These are phyloP conservation scores for Hypoxylon sp. DNA, from an alignment of 2,329 filamentous ascomycete species.

Conservation along the genomic window DNA sequence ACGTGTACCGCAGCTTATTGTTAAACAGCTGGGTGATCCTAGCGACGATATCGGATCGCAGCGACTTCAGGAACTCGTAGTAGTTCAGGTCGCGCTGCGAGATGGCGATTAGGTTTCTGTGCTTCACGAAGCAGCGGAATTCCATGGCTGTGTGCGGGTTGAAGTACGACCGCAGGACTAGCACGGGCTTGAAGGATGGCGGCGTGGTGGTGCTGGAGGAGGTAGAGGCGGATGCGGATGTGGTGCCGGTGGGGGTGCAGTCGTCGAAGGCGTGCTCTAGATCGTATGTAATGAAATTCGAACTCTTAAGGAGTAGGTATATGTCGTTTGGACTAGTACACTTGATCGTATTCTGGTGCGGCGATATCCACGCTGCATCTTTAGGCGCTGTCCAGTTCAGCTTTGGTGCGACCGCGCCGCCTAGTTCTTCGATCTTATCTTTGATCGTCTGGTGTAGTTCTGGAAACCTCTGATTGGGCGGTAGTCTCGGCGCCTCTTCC, in stretches of 20 bases:
- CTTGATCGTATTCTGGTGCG: slow-evolving; percentile 88
- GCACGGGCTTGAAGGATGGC: slow-evolving; percentile 76
- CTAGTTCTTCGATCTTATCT: slow-evolving; percentile 82
- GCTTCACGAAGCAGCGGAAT: slow-evolving; percentile 94
- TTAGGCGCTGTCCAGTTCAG: slow-evolving; percentile 98
- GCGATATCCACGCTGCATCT: slow-evolving; percentile 93
- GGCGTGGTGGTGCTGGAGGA: slow-evolving; percentile 55
- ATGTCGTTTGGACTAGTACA: slow-evolving; percentile 91
- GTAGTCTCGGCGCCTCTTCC: slow-evolving; percentile 63
- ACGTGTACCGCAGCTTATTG: slow-evolving; percentile 79
- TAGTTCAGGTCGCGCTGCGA: slow-evolving; percentile 92
- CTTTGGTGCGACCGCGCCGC: slow-evolving; percentile 90
- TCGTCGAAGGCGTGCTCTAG: slow-evolving; percentile 93
- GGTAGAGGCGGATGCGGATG: slow-evolving; percentile 59
- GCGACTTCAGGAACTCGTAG: slow-evolving; percentile 80
- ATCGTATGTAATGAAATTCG: slow-evolving; percentile 94
- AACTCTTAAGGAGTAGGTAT: slow-evolving; percentile 93
- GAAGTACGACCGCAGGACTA: slow-evolving; percentile 91
- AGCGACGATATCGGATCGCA: slow-evolving; percentile 77
- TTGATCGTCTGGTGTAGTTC: slow-evolving; percentile 85
- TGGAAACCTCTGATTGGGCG: slow-evolving; percentile 72
- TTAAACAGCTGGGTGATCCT: slow-evolving; percentile 84
- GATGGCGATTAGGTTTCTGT: slow-evolving; percentile 83
- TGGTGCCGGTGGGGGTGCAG: slow-evolving; percentile 67
- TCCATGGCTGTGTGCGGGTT: slow-evolving; percentile 91